A percentile compares a stretch with the other conserved stretches of the same genome.
phyloP scores from a whole-genome alignment of 768 basidiomycete species.

The Vishniacozyma victoriae region DNA sequence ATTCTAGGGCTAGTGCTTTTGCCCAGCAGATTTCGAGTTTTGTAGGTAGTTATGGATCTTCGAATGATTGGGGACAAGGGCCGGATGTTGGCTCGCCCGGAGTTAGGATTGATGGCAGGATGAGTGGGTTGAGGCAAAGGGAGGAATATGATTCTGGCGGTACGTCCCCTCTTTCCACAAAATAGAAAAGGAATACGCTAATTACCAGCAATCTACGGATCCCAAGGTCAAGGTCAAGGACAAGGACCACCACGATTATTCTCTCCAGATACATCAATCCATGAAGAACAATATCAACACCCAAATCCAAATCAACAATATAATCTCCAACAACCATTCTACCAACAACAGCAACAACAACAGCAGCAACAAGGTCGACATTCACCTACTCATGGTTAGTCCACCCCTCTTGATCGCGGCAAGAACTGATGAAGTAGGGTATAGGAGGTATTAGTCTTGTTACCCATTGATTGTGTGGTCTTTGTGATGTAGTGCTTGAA shows the following conservation, averaged over 20 bases:
- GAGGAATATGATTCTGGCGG: too few relatives aligned
- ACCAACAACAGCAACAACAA: conserved; percentile 6
- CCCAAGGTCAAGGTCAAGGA: not conserved
- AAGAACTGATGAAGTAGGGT: too few relatives aligned
- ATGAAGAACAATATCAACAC: not conserved
- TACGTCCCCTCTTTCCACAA: too few relatives aligned
- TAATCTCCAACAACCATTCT: conserved; percentile 4
- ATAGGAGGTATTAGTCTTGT: too few relatives aligned
- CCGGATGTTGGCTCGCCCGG: too few relatives aligned
- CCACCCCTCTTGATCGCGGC: too few relatives aligned
- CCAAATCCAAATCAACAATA: conserved; percentile 1
- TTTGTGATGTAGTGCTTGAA: too few relatives aligned
- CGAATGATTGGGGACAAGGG: not conserved
- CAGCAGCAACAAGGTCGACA: not conserved
- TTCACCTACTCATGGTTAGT: too few relatives aligned
- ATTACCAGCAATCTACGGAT: too few relatives aligned
- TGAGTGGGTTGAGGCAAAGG: too few relatives aligned
- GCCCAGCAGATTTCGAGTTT: conserved; percentile 15
- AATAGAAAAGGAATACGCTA: too few relatives aligned
- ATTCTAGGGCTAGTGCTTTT: conserved; percentile 5
- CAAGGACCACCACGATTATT: not conserved
- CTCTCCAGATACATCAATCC: not conserved
- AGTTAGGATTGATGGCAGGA: not conserved
- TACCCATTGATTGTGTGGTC: too few relatives aligned
- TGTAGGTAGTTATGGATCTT: conserved; percentile 17